Evolutionary conservation across 2,329 filamentous ascomycete genomes (phyloP), one percentile per base, ranked within the genome.

Genomic region (Xylariales sp.): DNA sequence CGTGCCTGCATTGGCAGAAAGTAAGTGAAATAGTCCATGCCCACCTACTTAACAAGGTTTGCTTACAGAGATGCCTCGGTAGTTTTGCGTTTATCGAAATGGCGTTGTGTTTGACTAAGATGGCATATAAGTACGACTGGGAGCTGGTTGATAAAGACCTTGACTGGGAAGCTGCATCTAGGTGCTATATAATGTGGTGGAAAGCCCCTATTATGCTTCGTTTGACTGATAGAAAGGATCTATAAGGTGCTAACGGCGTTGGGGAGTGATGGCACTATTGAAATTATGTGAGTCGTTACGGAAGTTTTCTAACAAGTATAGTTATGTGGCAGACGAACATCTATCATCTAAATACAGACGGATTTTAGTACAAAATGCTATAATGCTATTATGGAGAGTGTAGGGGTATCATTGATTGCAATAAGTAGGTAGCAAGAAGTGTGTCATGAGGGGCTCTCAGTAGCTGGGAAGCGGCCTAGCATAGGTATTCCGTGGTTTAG

Each of bases 61-160:
- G 32, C 30, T 28, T 34, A 56, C 32, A 34, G 9, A 9, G 3
- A 10, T 32, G 1, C 41, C 5, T 9, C 18, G 45, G 18, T 4
- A 68, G 66, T 36, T 68, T 68, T 46, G 66, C 66, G 0, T 53
- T 48, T 10, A 46, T 62, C 3, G 56, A 68, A 30, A 53, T 68
- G 52, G 39, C 48, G 3, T 36, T 68, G 18, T 43, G 48, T 23
- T 32, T 68, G 7, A 3, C 62, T 4, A 68, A 68, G 54, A 49
- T 68, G 36, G 14, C 14, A 7, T 68, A 32, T 14, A 62, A 48
- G n/a, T 68, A 68, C 14, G 66, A 68, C 12, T 57, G 45, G 62
- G 66, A 65, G 18, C 23, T 68, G 1, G 8, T 65, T 2, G 34
- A 62, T n/a, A 39, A 62, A n/a, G 3, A 49, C 36, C 34, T 65